Evolutionary conservation across 2,329 filamentous ascomycete species (phyloP), one percentile per base, ranked within the genome.

Genomic region (Blumeria graminis): DNA sequence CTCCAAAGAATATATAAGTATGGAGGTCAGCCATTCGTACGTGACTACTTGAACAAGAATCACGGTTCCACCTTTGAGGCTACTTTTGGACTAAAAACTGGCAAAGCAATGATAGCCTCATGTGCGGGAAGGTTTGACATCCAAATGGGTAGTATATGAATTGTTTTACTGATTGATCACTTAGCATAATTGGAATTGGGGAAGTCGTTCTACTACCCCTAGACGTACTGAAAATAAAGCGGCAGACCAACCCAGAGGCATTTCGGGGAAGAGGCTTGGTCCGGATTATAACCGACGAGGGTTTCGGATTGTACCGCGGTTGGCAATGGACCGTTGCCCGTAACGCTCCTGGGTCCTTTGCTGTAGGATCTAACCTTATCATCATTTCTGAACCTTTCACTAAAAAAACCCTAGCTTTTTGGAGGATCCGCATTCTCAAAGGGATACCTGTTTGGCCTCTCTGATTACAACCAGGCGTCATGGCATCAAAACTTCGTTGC

Each of bases 1-100:
- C 79, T 94, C 57, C 92, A 98, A 77, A 78, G 92, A 69, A 81
- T 98, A 68, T 98, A 98, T 78, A 98, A 98, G 74, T 98, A 95
- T 67, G 92, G 92, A 62, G 92, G 92, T 55, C 92, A 98, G 74
- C 92, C 92, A 48, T 86, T 95, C 65, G 89, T 86, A 41, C 83
- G 90, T 56, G 92, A 98, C 71, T 95, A 84, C 71, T 78, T 98
- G 55, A 77, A 78, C 55, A 71, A 76, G 67, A 77, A 96, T 75
- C 82, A 94, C 68, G 84, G 86, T 63, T 76, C 78, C 64, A 76
- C 82, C 62, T 98, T 98, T 68, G 90, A 96, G 70, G 73, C 75
- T 62, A 79, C 87, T 10, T 98, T 98, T 66, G 92, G 92, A 67
- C 89, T 89, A 74, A 93, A 94, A 71, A 95, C 87, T 39, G 92